These are phyloP conservation scores for Chlorella sp. DNA, from an alignment of 139 green algal species.

Conservation along the genomic window DNA sequence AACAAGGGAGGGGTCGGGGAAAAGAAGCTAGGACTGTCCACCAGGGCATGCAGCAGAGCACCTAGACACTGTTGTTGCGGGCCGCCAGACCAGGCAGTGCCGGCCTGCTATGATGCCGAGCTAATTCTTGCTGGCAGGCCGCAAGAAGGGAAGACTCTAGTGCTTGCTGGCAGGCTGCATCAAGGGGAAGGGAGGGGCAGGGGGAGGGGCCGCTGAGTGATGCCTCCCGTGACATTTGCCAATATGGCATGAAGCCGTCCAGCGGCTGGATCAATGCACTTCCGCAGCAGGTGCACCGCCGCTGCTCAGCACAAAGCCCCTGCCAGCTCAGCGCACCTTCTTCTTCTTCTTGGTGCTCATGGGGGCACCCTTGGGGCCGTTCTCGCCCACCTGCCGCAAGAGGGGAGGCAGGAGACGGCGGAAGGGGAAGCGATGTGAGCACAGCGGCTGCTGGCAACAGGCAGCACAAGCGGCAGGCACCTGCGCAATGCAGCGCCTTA, in stretches of 20 bases:
- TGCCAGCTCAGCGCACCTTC: neutral
- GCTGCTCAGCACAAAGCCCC: neutral
- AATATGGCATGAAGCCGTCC: too few relatives aligned
- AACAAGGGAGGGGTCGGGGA: too few relatives aligned
- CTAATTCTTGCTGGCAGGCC: neutral
- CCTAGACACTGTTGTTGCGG: too few relatives aligned
- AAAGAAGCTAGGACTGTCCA: too few relatives aligned
- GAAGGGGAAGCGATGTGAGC: neutral
- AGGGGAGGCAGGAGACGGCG: neutral
- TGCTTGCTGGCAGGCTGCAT: neutral
- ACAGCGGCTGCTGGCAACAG: neutral
- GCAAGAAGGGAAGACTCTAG: neutral
- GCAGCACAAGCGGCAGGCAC: neutral
- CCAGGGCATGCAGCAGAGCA: too few relatives aligned
- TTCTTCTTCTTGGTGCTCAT: constrained; percentile 32
- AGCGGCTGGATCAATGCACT: too few relatives aligned
- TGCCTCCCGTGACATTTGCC: too few relatives aligned
- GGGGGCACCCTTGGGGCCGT: neutral
- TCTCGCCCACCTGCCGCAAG: neutral
- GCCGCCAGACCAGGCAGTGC: too few relatives aligned
- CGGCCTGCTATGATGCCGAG: too few relatives aligned
- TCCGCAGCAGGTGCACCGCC: too few relatives aligned
- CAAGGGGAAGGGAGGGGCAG: neutral
- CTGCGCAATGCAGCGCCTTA: neutral
- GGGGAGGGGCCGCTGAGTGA: too few relatives aligned